A percentile compares a stretch with the other conserved stretches of the same genome.
phyloP scores from a whole-genome alignment of 2,329 filamentous ascomycete genomes.

The Calonectria pauciramosa region DNA sequence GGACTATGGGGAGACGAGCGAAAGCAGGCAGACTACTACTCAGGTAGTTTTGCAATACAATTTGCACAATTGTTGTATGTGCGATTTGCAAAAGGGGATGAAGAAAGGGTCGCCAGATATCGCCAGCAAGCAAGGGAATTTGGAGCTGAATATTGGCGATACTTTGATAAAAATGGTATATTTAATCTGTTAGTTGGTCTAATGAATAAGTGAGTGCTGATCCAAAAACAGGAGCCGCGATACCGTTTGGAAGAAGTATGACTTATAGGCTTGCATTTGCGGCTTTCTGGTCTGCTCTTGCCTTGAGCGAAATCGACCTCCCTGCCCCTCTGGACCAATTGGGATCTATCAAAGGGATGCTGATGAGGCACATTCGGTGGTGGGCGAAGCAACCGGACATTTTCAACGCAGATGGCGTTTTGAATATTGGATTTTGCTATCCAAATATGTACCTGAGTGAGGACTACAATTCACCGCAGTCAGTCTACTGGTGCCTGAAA shows the following conservation, averaged over 20 bases:
- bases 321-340: slow-evolving; percentile 51
- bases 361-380: slow-evolving; percentile 64
- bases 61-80: slow-evolving; percentile 62
- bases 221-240: slow-evolving; percentile 56
- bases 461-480: slow-evolving; percentile 69
- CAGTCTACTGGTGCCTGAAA: slow-evolving; percentile 68
- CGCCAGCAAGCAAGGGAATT: slow-evolving; percentile 55
- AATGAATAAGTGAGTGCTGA: background rate
- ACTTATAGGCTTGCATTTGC: slow-evolving; percentile 64
- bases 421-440: slow-evolving; percentile 58
- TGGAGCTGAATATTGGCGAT: slow-evolving; percentile 58
- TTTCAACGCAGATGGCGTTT: slow-evolving; percentile 61
- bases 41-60: slow-evolving; percentile 66
- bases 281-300: slow-evolving; percentile 61
- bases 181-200: background rate
- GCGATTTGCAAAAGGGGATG: slow-evolving; percentile 57
- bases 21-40: slow-evolving; percentile 56
- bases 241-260: slow-evolving; percentile 63
- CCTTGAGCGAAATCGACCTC: slow-evolving; percentile 55
- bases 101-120: slow-evolving; percentile 52
- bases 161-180: slow-evolving; percentile 60
- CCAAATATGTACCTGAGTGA: slow-evolving; percentile 67
- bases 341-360: slow-evolving; percentile 60
- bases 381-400: slow-evolving; percentile 56
- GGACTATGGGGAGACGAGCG: slow-evolving; percentile 53